Evolutionary conservation across 495 filamentous ascomycete species (phyloP).

Genomic region (Penicillium psychrofluorescens): DNA sequence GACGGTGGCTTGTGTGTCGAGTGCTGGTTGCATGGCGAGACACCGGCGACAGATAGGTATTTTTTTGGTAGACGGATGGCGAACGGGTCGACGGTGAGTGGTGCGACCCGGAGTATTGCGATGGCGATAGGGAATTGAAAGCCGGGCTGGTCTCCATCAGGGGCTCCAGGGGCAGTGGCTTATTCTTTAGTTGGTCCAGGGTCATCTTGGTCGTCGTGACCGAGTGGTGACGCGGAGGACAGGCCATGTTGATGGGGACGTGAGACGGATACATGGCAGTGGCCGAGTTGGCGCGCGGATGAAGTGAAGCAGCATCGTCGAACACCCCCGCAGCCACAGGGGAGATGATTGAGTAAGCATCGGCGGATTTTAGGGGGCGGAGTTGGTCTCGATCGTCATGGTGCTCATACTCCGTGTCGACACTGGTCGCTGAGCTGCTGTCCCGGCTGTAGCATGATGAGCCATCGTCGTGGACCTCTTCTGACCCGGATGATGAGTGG

Average conservation of each 20-base stretch:
- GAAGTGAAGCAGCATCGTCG: constrained; percentile 20
- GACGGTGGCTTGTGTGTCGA: no score
- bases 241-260: background rate
- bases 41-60: background rate
- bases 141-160: constrained; percentile 21
- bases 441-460: constrained; percentile 31
- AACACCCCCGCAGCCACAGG: constrained; percentile 37
- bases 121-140: no score
- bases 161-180: constrained; percentile 43
- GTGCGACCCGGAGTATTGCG: no score
- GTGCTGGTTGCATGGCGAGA: no score
- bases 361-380: constrained; percentile 10
- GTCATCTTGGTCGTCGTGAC: constrained; percentile 8
- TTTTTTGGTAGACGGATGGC: background rate
- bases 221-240: constrained; percentile 1
- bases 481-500: constrained; percentile 15
- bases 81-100: no score
- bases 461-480: constrained; percentile 15
- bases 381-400: background rate
- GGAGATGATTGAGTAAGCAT: constrained; percentile 29
- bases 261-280: background rate
- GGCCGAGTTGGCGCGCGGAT: background rate
- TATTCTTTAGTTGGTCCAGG: constrained; percentile 28
- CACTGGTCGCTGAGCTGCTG: constrained; percentile 25
- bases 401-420: constrained; percentile 8